Evolutionary conservation across 768 basidiomycete species (phyloP), one percentile per base, ranked within the genome.

Genomic region (Tulasnella sp.): DNA sequence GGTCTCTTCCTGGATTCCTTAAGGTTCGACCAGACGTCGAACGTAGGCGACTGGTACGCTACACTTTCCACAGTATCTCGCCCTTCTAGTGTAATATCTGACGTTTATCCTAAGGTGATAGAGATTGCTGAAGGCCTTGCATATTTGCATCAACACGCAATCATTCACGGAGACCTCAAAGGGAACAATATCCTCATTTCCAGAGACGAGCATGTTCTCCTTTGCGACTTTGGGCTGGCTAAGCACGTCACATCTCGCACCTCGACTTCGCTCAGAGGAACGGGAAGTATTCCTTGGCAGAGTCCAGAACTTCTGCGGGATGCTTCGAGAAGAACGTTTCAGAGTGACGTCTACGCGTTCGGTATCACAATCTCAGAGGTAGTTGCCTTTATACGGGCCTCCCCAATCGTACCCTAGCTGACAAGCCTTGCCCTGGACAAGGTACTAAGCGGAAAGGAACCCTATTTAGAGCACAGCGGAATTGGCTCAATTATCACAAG

Each of bases 151-250:
- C 37, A 74, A 44, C 1, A 24, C 12, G 20, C 20, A 34, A 74
- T 74, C 72, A 74, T 74, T 24, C 72, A 74, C 72, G 34, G 72
- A 1, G 72, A 74, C 31, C 1, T 74, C 1, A 74, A 74, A 40
- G 72, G 37, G 9, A 40, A 44, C 34, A 74, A 74, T 14, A 74
- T 37, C 34, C 72, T 74, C 72, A 44, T 74, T 22, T 74, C 72
- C 12, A 22, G 20, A 20, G 20, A 22, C 14, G 72, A 40, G 16
- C 24, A 74, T 40, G 42, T 44, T 44, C 72, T 74, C 31, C 72
- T 74, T 20, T 74, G 72, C 14, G 72, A 74, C 72, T 74, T 74
- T 37, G 72, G 72, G 2, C 72, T 74, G 11, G 34, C 72, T 9
- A 40, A 44, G 37, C 42, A 40, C 34, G 42, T 40, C 72, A 40